Evolutionary conservation across 2,329 filamentous ascomycete species (phyloP).

Genomic region (Botrytis cinerea): DNA sequence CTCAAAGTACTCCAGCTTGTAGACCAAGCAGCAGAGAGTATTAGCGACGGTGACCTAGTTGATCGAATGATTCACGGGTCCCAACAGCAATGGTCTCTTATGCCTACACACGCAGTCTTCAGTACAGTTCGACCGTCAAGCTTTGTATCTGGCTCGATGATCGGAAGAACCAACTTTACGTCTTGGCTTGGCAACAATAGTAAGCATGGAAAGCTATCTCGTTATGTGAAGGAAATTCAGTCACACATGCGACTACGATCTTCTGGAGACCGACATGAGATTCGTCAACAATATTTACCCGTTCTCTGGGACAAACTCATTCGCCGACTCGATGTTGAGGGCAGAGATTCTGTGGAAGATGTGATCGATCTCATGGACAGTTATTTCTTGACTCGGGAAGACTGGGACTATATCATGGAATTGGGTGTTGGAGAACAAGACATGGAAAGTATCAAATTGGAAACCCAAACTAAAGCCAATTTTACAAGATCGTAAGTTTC

Average conservation of each 20-base stretch:
- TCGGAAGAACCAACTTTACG: slow-evolving; percentile 74
- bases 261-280: slow-evolving; percentile 88
- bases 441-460: slow-evolving; percentile 73
- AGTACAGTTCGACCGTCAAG: slow-evolving; percentile 91
- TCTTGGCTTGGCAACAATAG: slow-evolving; percentile 95
- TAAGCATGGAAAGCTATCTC: slow-evolving; percentile 74
- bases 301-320: slow-evolving; percentile 81
- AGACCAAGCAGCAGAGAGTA: slow-evolving; percentile 88
- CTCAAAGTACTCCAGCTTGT: slow-evolving; percentile 84
- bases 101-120: slow-evolving; percentile 95
- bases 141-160: slow-evolving; percentile 77
- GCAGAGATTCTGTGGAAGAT: slow-evolving; percentile 77
- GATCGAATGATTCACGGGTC: slow-evolving; percentile 98
- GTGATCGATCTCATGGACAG: slow-evolving; percentile 96
- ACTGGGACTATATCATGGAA: slow-evolving; percentile 91
- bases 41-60: slow-evolving; percentile 94
- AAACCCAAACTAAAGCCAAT: slow-evolving; percentile 80
- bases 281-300: slow-evolving; percentile 92
- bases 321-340: slow-evolving; percentile 71
- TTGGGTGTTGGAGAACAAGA: slow-evolving; percentile 84
- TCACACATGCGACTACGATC: slow-evolving; percentile 92
- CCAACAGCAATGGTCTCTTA: slow-evolving; percentile 97
- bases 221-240: slow-evolving; percentile 90
- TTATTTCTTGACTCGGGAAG: slow-evolving; percentile 92
- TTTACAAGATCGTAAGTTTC: slow-evolving; percentile 81